Percentiles rank a stretch among this genome's conserved stretches.
These are phyloP conservation scores for Striga hermonthica DNA, from an alignment of 305 asterid species.

Conservation along the genomic window DNA sequence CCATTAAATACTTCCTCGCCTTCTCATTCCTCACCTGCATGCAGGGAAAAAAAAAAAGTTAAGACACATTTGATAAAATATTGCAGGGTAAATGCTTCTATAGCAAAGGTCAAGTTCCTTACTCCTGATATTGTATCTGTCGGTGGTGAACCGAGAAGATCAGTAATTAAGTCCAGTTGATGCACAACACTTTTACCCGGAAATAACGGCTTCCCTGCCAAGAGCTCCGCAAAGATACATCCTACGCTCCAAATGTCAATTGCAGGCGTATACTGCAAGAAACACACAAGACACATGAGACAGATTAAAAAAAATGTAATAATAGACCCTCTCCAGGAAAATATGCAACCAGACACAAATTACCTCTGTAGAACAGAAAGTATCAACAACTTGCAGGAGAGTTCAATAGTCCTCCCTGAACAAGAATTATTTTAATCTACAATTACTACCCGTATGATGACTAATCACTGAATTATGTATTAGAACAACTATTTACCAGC, in stretches of 20 bases:
- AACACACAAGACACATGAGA: slow-evolving; percentile 23
- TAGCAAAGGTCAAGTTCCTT: slow-evolving; percentile 21
- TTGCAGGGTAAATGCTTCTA: neutral
- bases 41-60: slow-evolving; percentile 24
- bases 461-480: slow-evolving; percentile 31
- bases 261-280: slow-evolving; percentile 69
- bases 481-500: slow-evolving; percentile 27
- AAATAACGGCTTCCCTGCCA: slow-evolving; percentile 59
- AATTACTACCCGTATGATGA: slow-evolving; percentile 47
- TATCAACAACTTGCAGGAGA: slow-evolving; percentile 83
- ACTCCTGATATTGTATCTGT: slow-evolving; percentile 80
- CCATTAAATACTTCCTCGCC: slow-evolving; percentile 60
- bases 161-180: slow-evolving; percentile 63
- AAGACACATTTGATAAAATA: slow-evolving; percentile 17
- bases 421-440: slow-evolving; percentile 77
- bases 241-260: slow-evolving; percentile 70
- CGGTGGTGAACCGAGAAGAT: slow-evolving; percentile 63
- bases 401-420: slow-evolving; percentile 89
- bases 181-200: slow-evolving; percentile 68
- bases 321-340: slow-evolving; percentile 36
- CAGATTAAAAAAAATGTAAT: slow-evolving; percentile 16
- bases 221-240: slow-evolving; percentile 59
- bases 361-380: slow-evolving; percentile 68
- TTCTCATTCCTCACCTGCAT: slow-evolving; percentile 64
- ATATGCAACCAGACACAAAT: slow-evolving; percentile 55